Evolutionary conservation across 1,139 yeast genomes (phyloP).

Genomic region (Yarrowia galli): DNA sequence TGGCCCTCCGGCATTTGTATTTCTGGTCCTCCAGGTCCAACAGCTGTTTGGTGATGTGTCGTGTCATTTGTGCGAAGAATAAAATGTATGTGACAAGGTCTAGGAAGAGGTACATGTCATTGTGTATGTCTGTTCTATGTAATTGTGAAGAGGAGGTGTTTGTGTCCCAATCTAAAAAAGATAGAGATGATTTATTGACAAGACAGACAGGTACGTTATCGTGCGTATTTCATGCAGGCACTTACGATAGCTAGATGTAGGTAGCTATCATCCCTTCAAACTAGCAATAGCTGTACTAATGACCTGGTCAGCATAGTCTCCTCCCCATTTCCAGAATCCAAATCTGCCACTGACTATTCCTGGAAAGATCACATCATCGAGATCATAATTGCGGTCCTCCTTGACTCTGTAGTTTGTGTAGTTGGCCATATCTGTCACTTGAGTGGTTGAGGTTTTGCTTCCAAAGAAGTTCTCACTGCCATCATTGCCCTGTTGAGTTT

Average conservation of each 20-base stretch:
- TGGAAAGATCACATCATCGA: not conserved
- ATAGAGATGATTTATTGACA: not conserved
- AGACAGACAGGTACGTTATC: not conserved
- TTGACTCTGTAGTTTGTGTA: not conserved
- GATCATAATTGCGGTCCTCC: not conserved
- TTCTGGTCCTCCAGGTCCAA: conserved; percentile 20
- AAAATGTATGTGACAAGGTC: not conserved
- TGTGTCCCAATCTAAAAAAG: not conserved
- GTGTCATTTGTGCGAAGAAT: not conserved
- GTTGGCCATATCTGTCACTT: not conserved
- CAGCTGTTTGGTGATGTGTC: conserved; percentile 7
- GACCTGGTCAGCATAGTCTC: not conserved
- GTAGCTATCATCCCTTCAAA: not conserved
- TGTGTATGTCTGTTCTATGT: not conserved
- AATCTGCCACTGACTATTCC: not conserved
- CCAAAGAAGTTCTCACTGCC: conserved; percentile 1
- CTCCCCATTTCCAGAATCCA: conserved; percentile 8
- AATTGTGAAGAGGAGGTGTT: not conserved
- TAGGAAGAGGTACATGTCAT: not conserved
- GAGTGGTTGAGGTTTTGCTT: not conserved
- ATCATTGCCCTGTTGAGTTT: not conserved
- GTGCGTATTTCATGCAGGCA: not conserved
- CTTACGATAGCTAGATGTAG: too few species aligned
- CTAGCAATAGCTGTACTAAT: not conserved
- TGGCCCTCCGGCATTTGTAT: conserved; percentile 22